Percentiles rank a stretch among this genome's conserved stretches.
Conservation (phyloP, 2,329 filamentous ascomycete genomes). For the Arthrinium puccinioides region DNA sequence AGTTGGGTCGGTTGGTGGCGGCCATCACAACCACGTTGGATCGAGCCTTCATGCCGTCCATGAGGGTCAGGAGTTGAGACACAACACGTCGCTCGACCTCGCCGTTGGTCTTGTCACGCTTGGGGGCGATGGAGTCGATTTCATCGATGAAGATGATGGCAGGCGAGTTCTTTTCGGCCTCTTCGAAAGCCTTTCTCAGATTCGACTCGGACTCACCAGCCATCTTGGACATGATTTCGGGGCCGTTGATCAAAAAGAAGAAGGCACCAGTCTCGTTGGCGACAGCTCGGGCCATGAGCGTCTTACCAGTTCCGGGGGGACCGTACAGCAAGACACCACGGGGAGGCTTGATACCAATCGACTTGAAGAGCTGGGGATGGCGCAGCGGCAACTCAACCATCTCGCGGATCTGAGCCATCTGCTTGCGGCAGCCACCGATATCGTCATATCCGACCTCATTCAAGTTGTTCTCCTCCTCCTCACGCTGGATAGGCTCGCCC, state of each 20-base stretch:
- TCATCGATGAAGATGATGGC: constrained; percentile 99
- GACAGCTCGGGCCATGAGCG: constrained; percentile 95
- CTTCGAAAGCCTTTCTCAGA: constrained; percentile 96
- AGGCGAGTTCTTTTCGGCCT: constrained; percentile 98
- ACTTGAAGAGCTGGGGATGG: constrained; percentile 99
- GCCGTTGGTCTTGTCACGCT: constrained; percentile 99
- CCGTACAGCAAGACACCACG: constrained; percentile 96
- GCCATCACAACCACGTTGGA: constrained; percentile 99
- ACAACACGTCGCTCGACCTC: constrained; percentile 98
- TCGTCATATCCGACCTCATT: constrained; percentile 99
- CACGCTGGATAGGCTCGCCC: constrained; percentile 89
- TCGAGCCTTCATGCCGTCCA: constrained; percentile 99
- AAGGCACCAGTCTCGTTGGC: constrained; percentile 98
- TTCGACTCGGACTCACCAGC: constrained; percentile 99
- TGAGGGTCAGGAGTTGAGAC: constrained; percentile 88
- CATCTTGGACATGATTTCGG: constrained; percentile 99
- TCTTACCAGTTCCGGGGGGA: constrained; percentile 98
- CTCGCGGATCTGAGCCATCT: constrained; percentile 99
- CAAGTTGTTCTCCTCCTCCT: constrained; percentile 98
- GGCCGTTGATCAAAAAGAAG: constrained; percentile 99
- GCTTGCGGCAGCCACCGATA: constrained; percentile 98
- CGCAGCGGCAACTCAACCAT: constrained; percentile 94
- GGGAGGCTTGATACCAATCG: constrained; percentile 98
- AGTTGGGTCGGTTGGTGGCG: constrained; percentile 97
- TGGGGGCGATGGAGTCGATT: constrained; percentile 97